phyloP scores from a whole-genome alignment of 768 basidiomycete species.

The Boletus subparvulus region DNA sequence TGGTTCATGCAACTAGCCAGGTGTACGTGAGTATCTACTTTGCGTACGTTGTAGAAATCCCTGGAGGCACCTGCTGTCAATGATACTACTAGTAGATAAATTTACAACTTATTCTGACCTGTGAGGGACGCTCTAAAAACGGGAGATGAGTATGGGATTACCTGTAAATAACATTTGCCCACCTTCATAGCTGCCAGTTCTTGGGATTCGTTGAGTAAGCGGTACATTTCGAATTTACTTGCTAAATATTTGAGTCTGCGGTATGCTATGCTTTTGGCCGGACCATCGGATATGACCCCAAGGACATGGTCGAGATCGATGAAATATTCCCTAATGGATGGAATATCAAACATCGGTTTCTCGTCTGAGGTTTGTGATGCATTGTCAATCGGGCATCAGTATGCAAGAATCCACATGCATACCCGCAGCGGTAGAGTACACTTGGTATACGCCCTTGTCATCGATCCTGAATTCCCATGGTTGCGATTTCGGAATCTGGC shows the following conservation, averaged over 20 bases:
- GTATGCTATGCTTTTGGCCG: conserved; percentile 94
- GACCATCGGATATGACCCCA: conserved; percentile 89
- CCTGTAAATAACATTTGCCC: conserved; percentile 17
- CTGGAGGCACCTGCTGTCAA: conserved; percentile 40
- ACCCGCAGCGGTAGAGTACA: conserved; percentile 48
- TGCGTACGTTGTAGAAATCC: conserved; percentile 97
- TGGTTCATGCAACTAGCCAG: conserved; percentile 99
- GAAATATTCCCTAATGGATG: conserved; percentile 91
- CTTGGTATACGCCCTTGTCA: conserved; percentile 87
- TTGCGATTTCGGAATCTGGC: conserved; percentile 66
- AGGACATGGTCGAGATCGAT: conserved; percentile 92
- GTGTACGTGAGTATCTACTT: conserved; percentile 99
- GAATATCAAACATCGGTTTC: conserved; percentile 73
- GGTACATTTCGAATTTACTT: conserved; percentile 94
- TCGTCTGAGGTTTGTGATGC: conserved; percentile 30
- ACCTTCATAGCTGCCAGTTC: conserved; percentile 98
- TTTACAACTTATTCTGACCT: conserved; percentile 17
- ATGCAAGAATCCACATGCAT: background rate
- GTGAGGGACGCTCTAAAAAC: conserved; percentile 31
- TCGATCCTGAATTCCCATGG: conserved; percentile 73
- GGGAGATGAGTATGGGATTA: conserved; percentile 2
- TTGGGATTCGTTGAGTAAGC: conserved; percentile 87
- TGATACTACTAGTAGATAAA: background rate
- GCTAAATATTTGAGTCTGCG: conserved; percentile 86
- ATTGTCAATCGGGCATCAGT: background rate